Conservation (phyloP, 1,284 basidiomycete species). For the Tilletia walkeri region DNA sequence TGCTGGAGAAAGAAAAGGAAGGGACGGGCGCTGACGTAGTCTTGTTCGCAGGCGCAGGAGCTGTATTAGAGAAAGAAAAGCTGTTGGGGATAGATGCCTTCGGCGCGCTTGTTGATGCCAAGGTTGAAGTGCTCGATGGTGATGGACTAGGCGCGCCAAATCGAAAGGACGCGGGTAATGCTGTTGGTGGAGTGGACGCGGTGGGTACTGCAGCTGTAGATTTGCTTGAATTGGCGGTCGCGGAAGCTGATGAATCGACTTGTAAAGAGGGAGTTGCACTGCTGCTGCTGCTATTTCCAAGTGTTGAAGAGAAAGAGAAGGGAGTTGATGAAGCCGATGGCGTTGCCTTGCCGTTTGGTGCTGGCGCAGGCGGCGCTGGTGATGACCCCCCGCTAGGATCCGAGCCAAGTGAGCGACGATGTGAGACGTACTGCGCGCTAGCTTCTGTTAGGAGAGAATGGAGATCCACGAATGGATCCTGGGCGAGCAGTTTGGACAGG, state of each 20-base stretch:
- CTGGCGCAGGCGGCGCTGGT: not conserved
- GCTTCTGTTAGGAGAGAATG: not conserved
- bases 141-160: not conserved
- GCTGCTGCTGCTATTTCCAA: too few species aligned
- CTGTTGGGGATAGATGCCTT: not conserved
- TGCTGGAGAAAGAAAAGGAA: slow-evolving; percentile 6
- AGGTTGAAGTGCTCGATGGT: not conserved
- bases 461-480: slow-evolving; percentile 6
- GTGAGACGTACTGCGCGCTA: not conserved
- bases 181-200: not conserved
- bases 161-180: slow-evolving; percentile 1
- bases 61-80: not conserved
- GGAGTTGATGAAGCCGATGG: too few species aligned
- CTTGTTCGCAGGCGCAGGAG: not conserved
- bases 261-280: too few species aligned
- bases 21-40: not conserved
- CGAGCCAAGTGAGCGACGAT: not conserved
- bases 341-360: not conserved
- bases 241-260: too few species aligned
- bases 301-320: not conserved
- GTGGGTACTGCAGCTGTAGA: not conserved
- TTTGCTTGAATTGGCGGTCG: not conserved
- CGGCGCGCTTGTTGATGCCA: too few species aligned
- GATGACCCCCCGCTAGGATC: not conserved
- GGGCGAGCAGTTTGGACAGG: not conserved